These are phyloP conservation scores for Syncephalastrum racemosum DNA, from an alignment of 371 early-diverging fungal genomes.

Conservation along the genomic window DNA sequence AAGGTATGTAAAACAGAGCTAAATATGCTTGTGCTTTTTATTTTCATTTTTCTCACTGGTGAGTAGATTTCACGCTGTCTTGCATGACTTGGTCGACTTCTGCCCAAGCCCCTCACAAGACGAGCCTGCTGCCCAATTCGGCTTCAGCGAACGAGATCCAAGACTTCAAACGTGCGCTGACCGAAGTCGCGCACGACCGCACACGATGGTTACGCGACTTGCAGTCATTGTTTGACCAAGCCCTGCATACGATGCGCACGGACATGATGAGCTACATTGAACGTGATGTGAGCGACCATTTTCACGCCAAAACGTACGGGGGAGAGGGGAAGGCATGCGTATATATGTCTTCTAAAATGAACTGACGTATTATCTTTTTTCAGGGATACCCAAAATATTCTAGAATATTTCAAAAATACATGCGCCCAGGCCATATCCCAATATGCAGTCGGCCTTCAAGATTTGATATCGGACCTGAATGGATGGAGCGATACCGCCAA, in stretches of 20 bases:
- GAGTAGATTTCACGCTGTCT: conserved; percentile 6
- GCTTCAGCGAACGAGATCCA: conserved; percentile 27
- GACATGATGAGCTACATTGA: conserved; percentile 23
- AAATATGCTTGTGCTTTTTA: conserved; percentile 6
- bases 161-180: conserved; percentile 24
- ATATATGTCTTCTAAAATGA: too few species aligned
- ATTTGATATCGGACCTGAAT: conserved; percentile 13
- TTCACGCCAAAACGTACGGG: conserved; percentile 26
- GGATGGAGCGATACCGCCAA: conserved; percentile 20
- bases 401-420: conserved; percentile 26
- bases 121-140: conserved; percentile 20
- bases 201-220: conserved; percentile 17
- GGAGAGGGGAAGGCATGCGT: too few species aligned
- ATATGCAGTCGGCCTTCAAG: conserved; percentile 16
- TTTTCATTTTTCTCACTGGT: too few species aligned
- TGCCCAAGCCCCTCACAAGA: conserved; percentile 12
- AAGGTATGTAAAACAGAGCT: conserved; percentile 10
- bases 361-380: background rate
- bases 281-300: conserved; percentile 16
- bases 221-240: conserved; percentile 25
- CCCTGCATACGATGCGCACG: conserved; percentile 14
- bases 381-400: conserved; percentile 31
- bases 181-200: conserved; percentile 27
- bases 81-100: conserved; percentile 10
- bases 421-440: conserved; percentile 20